Base-by-base conservation (phyloP, 2,329 filamentous ascomycete species). In the Aspergillus glaucus region DNA sequence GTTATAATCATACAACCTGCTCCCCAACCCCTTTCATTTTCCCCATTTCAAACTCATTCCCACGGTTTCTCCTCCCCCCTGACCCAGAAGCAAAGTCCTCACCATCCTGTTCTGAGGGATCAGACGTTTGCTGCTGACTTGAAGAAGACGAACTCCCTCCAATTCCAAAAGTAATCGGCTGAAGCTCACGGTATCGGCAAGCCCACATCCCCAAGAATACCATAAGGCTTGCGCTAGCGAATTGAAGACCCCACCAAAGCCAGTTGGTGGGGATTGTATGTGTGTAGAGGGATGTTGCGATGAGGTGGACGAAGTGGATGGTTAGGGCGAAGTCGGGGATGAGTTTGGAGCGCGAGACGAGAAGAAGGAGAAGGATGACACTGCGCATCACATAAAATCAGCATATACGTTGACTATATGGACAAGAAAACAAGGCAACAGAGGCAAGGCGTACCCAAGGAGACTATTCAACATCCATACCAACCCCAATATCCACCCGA, bases 281-380 rank as follows among this genome's bases (percentile, higher is more conserved):
- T 3, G 87, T 85, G 70, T 95, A 95, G 30, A 95, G 67, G 17
- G 84, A 85, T 24, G 88, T 87, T 60, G 88, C 69, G 60, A 93
- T 55, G 46, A 95, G 79, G 66, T 95, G 88, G 39, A 95, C 75
- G 66, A 87, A 80, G 72, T 95, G 89, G 15, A 96, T 80, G 2
- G 92, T 95, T 21, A 96, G 75, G 28, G 89, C 88, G 67, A 97
- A 98, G 71, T 98, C 93, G 57, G 89, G 89, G 45, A 97, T 87
- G 52, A 97, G 86, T 69, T 97, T 97, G 43, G 87, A 93, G 53
- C 93, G 88, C 17, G 86, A 84, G 57, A 98, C 82, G 50, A 97
- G 76, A 47, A 92, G 72, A 45, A 95, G 82, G 50, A 96, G 85
- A 39, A 89, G 87, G 50, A 94, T 82, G 39, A 88, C 82, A 65